A percentile compares a stretch with the other conserved stretches of the same genome.
Evolutionary conservation across 1,284 basidiomycete species (phyloP).

Genomic region (Sporisorium graminicola): DNA sequence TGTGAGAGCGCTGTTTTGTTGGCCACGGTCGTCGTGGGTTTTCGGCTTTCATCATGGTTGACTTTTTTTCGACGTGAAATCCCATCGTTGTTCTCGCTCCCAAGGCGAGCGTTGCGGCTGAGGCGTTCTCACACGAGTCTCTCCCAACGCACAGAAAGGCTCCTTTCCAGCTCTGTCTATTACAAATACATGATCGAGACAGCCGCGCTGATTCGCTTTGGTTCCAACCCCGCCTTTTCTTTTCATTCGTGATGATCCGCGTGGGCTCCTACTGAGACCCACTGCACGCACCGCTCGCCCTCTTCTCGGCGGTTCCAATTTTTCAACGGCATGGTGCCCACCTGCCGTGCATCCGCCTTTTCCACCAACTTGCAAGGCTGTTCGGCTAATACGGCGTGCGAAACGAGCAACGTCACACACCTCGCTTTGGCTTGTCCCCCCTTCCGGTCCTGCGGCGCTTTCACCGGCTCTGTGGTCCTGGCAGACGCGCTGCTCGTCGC

Average conservation of each 20-base stretch:
- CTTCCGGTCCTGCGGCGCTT: too few relatives aligned
- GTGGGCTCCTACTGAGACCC: not conserved
- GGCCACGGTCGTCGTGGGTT: not conserved
- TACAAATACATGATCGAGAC: conserved; percentile 6
- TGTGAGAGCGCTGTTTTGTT: not conserved
- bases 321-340: not conserved
- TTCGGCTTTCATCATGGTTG: not conserved
- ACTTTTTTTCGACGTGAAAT: conserved; percentile 16
- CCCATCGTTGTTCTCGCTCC: not conserved
- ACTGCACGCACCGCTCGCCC: not conserved
- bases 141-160: not conserved
- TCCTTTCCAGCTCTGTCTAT: not conserved
- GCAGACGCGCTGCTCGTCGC: too few relatives aligned
- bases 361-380: not conserved
- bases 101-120: not conserved
- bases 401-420: not conserved
- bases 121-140: not conserved
- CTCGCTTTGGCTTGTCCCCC: not conserved
- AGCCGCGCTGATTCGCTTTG: not conserved
- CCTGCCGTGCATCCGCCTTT: not conserved
- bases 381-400: not conserved
- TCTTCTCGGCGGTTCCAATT: not conserved
- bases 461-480: too few relatives aligned
- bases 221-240: not conserved
- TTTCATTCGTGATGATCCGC: not conserved